Base-by-base conservation (phyloP, 441 rosid species). In the Adansonia grandidieri region DNA sequence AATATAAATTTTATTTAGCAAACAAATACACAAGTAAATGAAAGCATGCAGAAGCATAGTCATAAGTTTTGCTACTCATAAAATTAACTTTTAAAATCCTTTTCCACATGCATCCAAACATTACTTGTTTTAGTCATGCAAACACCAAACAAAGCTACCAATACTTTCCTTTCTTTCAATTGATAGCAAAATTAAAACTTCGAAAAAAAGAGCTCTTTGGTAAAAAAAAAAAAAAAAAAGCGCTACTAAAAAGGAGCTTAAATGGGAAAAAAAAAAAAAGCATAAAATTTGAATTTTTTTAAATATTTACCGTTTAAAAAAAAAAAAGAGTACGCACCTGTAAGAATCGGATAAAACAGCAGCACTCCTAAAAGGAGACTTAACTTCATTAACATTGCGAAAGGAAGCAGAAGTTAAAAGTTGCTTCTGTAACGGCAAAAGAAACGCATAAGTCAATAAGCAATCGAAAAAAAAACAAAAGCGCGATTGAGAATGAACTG, bases 291-390 rank as follows among this genome's bases (percentile, higher is more conserved):
- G 13, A 57, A 28, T 32, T 48, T 66, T 53, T 68, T 19, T 62
- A n/a, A 65, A 54, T 44, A 45, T 15, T 22, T n/a, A 65, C 42
- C 62, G 32, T 66, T 76, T 28, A 19, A 32, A 28, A 10, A 15
- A 5, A 37, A 51, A 17, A 53, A 51, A 53, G 5, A 32, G 5
- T 4, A 58, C 58, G 56, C 1, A 89, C 95, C 93, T 87, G 77
- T 78, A 76, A 67, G 90, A 85, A 66, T 81, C 91, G 19, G 92
- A 90, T 11, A 85, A 54, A 0, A 85, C 83, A 54, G 91, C 89
- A 78, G 82, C 82, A 10, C 76, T 80, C 77, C 79, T 83, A 64
- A 86, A 74, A 66, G 83, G 74, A 20, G 90, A 84, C 66, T 44
- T 80, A 9, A 85, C 78, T 63, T 60, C 89, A 75, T 67, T 80